Conservation (phyloP, 148 eudicot genomes). For the Limonium bicolor region DNA sequence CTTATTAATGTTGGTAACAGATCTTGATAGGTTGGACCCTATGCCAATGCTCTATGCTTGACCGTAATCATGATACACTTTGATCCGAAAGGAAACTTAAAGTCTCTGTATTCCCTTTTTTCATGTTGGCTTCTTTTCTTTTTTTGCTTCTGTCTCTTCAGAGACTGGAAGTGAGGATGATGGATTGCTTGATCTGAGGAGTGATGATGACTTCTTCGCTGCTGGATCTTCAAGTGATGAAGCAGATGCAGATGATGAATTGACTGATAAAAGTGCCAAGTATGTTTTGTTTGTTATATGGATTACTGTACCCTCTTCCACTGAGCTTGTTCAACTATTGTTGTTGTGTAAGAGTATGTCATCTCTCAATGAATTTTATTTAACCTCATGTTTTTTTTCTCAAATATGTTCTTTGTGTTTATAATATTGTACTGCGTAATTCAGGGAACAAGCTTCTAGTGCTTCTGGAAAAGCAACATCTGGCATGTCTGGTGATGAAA, state of each 20-base stretch:
- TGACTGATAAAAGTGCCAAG: slow-evolving; percentile 86
- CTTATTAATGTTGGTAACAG: no score
- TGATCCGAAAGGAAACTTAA: no score
- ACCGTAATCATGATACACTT: no score
- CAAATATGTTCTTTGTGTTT: not conserved
- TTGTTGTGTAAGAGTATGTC: no score
- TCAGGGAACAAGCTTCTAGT: slow-evolving; percentile 91
- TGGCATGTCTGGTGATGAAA: slow-evolving; percentile 86
- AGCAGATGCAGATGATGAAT: slow-evolving; percentile 92
- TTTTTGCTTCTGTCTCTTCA: slow-evolving; percentile 15
- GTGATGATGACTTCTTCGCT: slow-evolving; percentile 85
- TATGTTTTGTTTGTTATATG: slow-evolving; percentile 8
- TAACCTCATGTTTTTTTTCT: not conserved
- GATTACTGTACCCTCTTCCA: no score
- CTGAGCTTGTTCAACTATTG: no score
- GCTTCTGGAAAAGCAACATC: slow-evolving; percentile 82
- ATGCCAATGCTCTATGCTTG: no score
- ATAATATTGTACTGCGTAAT: slow-evolving; percentile 2
- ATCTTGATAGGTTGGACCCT: no score
- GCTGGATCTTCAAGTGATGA: slow-evolving; percentile 85
- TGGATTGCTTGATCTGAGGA: slow-evolving; percentile 69
- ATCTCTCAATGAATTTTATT: no score
- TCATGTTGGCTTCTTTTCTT: not conserved
- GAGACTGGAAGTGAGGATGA: slow-evolving; percentile 99
- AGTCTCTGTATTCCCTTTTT: no score